phyloP scores from a whole-genome alignment of 441 rosid genomes.

The Adansonia gregorii region DNA sequence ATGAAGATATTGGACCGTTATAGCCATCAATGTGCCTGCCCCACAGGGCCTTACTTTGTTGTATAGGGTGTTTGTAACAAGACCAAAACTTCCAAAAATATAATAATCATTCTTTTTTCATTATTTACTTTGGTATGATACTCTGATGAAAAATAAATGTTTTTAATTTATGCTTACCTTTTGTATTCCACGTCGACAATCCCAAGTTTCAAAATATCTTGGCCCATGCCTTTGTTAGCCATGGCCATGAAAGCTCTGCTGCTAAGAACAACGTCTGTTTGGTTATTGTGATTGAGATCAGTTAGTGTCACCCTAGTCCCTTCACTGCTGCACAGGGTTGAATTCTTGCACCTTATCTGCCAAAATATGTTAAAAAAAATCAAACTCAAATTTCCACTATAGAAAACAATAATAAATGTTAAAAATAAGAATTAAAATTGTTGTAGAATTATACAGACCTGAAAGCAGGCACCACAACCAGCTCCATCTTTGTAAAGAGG shows the following conservation, averaged over 20 bases:
- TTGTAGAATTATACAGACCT: constrained; percentile 36
- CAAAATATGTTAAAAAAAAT: background rate
- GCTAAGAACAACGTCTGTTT: constrained; percentile 77
- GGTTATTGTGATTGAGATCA: constrained; percentile 63
- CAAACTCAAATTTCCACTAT: background rate
- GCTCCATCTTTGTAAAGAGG: constrained; percentile 80
- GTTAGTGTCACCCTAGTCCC: constrained; percentile 74
- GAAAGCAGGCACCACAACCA: constrained; percentile 90
- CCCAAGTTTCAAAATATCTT: constrained; percentile 57
- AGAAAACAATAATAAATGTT: background rate
- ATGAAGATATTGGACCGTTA: constrained; percentile 36
- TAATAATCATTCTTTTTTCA: background rate
- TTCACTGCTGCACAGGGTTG: constrained; percentile 50
- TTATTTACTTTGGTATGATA: background rate
- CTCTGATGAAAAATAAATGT: background rate
- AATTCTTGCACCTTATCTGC: constrained; percentile 81
- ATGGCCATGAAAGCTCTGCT: constrained; percentile 78
- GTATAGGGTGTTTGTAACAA: constrained; percentile 18
- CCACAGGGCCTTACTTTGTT: background rate
- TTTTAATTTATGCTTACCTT: constrained; percentile 41
- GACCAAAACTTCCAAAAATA: background rate
- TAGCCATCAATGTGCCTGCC: constrained; percentile 34
- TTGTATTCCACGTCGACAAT: constrained; percentile 70
- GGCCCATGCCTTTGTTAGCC: constrained; percentile 62
- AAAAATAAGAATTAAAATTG: background rate